Conservation (phyloP, 2,329 filamentous ascomycete species). For the Dryadomyces quercivorus region DNA sequence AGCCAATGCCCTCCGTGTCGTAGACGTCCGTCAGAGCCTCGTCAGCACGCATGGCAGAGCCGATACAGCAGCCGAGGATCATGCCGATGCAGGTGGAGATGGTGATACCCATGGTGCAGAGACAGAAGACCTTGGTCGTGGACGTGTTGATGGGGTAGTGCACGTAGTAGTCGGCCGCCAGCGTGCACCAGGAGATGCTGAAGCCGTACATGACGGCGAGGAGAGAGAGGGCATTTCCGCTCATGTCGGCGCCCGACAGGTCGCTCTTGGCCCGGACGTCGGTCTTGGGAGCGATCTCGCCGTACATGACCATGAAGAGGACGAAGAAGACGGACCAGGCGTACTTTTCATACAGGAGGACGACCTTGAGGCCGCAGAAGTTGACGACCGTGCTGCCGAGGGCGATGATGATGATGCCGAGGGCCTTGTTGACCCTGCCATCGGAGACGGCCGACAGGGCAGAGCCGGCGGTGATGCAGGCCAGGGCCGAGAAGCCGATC, state of each 20-base stretch:
- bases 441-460: constrained; percentile 31
- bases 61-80: constrained; percentile 50
- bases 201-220: constrained; percentile 34
- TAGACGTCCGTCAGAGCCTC: constrained; percentile 41
- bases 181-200: constrained; percentile 33
- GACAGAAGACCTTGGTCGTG: constrained; percentile 31
- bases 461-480: constrained; percentile 37
- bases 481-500: constrained; percentile 38
- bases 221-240: constrained; percentile 27
- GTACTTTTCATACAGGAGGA: constrained; percentile 37
- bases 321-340: constrained; percentile 35
- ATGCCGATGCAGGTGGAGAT: constrained; percentile 41
- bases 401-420: constrained; percentile 39
- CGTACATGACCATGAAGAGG: constrained; percentile 37
- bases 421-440: constrained; percentile 29
- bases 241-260: constrained; percentile 22
- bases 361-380: constrained; percentile 35
- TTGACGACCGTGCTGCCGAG: constrained; percentile 36
- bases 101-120: constrained; percentile 33
- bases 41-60: constrained; percentile 43
- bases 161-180: constrained; percentile 31
- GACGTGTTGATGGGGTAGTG: constrained; percentile 34
- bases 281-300: constrained; percentile 28
- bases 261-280: constrained; percentile 23
- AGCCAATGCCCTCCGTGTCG: constrained; percentile 36